These are phyloP conservation scores for Penicillium sp. DNA, from an alignment of 2,329 filamentous ascomycete genomes.

Conservation along the genomic window DNA sequence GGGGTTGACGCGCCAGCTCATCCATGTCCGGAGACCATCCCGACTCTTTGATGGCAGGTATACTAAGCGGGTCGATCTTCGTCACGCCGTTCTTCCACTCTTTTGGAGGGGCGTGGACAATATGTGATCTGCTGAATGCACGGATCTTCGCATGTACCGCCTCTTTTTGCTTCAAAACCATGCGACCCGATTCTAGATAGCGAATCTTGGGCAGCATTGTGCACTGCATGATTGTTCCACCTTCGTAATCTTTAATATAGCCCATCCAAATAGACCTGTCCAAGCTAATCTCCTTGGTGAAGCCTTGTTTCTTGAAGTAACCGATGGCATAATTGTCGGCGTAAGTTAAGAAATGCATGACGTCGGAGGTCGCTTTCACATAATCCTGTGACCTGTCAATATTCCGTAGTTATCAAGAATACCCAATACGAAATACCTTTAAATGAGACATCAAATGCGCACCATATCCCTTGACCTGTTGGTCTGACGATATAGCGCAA, in stretches of 20 bases:
- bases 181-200: constrained; percentile 86
- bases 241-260: constrained; percentile 99
- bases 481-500: constrained; percentile 93
- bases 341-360: constrained; percentile 98
- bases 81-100: constrained; percentile 75
- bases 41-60: constrained; percentile 82
- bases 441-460: constrained; percentile 97
- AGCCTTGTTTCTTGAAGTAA: constrained; percentile 98
- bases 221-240: constrained; percentile 98
- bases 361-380: constrained; percentile 90
- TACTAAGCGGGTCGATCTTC: constrained; percentile 78
- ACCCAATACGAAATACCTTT: constrained; percentile 52
- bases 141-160: constrained; percentile 92
- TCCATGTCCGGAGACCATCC: constrained; percentile 99
- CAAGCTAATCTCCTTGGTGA: constrained; percentile 96
- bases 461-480: constrained; percentile 98
- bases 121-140: constrained; percentile 82
- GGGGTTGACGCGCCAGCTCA: constrained; percentile 86
- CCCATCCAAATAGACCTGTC: constrained; percentile 95
- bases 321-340: constrained; percentile 98
- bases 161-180: constrained; percentile 97
- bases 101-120: constrained; percentile 77
- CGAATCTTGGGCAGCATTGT: constrained; percentile 93
- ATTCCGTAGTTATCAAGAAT: not conserved
- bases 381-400: constrained; percentile 58